These are phyloP conservation scores for Candida chilensis DNA, from an alignment of 805 yeast species.

Conservation along the genomic window DNA sequence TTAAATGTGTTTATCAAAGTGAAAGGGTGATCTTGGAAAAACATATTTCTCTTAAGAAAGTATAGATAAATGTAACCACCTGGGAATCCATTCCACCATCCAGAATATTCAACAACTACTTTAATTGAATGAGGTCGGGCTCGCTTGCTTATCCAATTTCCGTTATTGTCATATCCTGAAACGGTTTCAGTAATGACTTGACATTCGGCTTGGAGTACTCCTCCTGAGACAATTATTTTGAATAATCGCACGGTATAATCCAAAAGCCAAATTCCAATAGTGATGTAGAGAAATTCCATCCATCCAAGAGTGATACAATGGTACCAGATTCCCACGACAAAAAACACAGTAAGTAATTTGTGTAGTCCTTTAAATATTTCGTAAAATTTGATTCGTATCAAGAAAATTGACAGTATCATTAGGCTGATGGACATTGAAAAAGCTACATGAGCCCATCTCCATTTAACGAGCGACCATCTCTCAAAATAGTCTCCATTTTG, in stretches of 20 bases:
- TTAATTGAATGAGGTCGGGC: conserved; percentile 3
- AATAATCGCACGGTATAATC: conserved; percentile 28
- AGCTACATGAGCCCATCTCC: conserved; percentile 35
- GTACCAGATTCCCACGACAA: conserved; percentile 34
- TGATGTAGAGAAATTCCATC: conserved; percentile 27
- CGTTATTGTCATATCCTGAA: neutral
- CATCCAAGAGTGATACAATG: conserved; percentile 36
- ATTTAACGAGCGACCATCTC: conserved; percentile 26
- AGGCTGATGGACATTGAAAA: conserved; percentile 1
- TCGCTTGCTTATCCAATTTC: conserved; percentile 1
- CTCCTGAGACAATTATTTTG: conserved; percentile 16
- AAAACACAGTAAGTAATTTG: conserved; percentile 26
- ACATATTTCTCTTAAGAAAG: conserved; percentile 38
- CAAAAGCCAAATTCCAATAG: conserved; percentile 27
- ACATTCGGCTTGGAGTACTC: conserved; percentile 12
- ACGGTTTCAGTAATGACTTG: conserved; percentile 5
- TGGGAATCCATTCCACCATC: conserved; percentile 37
- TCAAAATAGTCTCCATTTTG: conserved; percentile 20
- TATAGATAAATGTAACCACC: conserved; percentile 51
- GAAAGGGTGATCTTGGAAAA: conserved; percentile 75
- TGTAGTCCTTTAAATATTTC: conserved; percentile 38
- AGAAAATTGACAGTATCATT: conserved; percentile 13
- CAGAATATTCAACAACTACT: conserved; percentile 8
- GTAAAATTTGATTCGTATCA: conserved; percentile 24
- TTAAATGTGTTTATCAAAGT: conserved; percentile 38